These are phyloP conservation scores for Suillus plorans DNA, from an alignment of 768 basidiomycete genomes.

Conservation along the genomic window DNA sequence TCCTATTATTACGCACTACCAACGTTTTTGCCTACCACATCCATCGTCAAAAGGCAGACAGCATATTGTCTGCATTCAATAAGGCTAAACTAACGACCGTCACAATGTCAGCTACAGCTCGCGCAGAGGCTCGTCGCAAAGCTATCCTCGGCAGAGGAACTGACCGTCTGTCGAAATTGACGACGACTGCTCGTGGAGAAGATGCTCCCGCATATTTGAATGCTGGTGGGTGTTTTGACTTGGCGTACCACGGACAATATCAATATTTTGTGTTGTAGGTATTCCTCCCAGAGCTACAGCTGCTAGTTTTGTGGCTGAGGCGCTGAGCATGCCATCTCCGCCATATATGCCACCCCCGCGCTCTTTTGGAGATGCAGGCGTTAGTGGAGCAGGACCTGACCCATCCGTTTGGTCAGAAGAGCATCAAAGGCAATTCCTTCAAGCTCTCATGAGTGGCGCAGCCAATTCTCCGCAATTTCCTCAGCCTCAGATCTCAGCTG, in stretches of 20 bases:
- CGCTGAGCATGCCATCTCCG: constrained; percentile 29
- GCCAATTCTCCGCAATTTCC: constrained; percentile 30
- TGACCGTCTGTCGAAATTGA: constrained; percentile 78
- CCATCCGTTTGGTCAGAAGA: constrained; percentile 66
- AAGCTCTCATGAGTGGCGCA: constrained; percentile 52
- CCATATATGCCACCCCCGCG: constrained; percentile 24
- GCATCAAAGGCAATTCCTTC: constrained; percentile 67
- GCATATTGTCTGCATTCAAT: not conserved
- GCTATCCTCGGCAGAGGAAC: constrained; percentile 72
- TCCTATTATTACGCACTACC: constrained; percentile 5
- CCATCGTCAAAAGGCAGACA: constrained; percentile 6
- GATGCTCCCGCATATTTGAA: constrained; percentile 58
- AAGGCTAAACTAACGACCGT: constrained; percentile 9
- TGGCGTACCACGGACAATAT: not conserved
- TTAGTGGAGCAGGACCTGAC: constrained; percentile 37
- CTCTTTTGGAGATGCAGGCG: constrained; percentile 19
- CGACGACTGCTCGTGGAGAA: constrained; percentile 71
- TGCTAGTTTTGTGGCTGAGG: constrained; percentile 37
- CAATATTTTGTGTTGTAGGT: constrained; percentile 7
- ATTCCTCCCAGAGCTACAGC: constrained; percentile 16
- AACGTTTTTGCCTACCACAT: constrained; percentile 4
- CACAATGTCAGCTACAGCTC: constrained; percentile 54
- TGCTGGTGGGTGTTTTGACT: constrained; percentile 37
- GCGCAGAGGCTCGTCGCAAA: constrained; percentile 75
- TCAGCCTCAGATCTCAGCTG: constrained; percentile 7